Percentiles rank a stretch among this genome's conserved stretches.
These are phyloP conservation scores for Excoecaria agallocha DNA, from an alignment of 345 rosid genomes.

Conservation along the genomic window DNA sequence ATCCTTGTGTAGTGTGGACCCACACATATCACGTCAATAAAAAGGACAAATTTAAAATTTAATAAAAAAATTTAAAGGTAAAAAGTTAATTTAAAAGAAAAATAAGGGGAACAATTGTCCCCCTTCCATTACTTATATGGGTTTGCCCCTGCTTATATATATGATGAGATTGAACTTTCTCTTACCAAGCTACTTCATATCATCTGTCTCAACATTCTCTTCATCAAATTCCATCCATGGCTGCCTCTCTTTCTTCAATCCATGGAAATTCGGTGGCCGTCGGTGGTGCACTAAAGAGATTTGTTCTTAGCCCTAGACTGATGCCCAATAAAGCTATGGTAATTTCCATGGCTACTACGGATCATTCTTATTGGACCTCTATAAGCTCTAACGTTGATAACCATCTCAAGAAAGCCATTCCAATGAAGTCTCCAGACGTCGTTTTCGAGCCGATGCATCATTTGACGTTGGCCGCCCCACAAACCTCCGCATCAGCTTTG, in stretches of 20 bases:
- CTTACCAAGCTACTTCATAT: no score
- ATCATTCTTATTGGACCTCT: conserved; percentile 36
- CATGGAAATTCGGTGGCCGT: conserved; percentile 9
- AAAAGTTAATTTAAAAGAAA: no score
- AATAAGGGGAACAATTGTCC: no score
- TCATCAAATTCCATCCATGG: conserved; percentile 20
- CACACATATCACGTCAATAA: no score
- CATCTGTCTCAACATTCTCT: background rate
- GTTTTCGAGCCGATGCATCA: conserved; percentile 49
- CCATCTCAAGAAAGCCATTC: conserved; percentile 42
- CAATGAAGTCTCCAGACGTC: conserved; percentile 24
- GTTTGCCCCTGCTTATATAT: no score
- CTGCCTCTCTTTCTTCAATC: conserved; percentile 17
- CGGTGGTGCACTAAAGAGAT: background rate
- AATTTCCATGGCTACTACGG: background rate
- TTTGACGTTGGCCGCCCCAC: conserved; percentile 41
- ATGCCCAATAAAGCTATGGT: background rate
- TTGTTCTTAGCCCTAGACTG: conserved; percentile 7
- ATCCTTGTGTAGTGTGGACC: no score
- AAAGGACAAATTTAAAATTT: no score
- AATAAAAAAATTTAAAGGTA: no score
- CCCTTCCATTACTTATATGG: no score
- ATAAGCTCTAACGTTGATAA: conserved; percentile 35
- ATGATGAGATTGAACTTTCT: no score
- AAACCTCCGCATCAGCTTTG: conserved; percentile 42